phyloP scores from a whole-genome alignment of 2,329 filamentous ascomycete genomes.

The Parastagonospora nodorum region DNA sequence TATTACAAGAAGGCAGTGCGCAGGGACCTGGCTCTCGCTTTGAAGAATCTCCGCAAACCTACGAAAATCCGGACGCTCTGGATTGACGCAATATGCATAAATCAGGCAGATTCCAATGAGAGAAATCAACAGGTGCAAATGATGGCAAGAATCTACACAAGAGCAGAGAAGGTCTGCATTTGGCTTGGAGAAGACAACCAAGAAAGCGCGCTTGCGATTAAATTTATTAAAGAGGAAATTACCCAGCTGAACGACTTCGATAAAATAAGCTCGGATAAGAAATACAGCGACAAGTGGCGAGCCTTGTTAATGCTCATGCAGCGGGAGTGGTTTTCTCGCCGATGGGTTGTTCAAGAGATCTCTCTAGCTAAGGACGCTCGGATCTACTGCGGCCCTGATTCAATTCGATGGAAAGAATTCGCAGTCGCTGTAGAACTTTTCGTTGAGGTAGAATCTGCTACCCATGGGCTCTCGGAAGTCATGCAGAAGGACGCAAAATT shows the following conservation, averaged over 20 bases:
- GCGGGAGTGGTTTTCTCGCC: constrained; percentile 46
- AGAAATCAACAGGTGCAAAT: constrained; percentile 1
- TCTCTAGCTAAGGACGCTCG: constrained; percentile 36
- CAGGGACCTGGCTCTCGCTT: constrained; percentile 3
- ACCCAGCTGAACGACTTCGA: neutral
- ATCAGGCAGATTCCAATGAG: neutral
- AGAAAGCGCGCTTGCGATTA: neutral
- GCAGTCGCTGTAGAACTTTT: constrained; percentile 47
- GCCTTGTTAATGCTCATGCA: constrained; percentile 45
- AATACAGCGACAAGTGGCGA: constrained; percentile 19
- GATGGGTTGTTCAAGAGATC: constrained; percentile 55
- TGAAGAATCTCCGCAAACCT: constrained; percentile 2
- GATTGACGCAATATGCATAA: constrained; percentile 8
- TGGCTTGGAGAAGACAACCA: constrained; percentile 3
- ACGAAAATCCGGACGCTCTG: neutral
- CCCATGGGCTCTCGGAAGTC: constrained; percentile 43
- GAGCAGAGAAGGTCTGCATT: neutral
- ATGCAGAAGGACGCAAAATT: constrained; percentile 36
- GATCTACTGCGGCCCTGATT: neutral
- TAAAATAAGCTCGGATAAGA: neutral
- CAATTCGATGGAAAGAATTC: constrained; percentile 41
- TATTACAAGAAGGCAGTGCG: constrained; percentile 4
- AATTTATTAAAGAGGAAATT: neutral
- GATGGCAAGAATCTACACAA: constrained; percentile 1
- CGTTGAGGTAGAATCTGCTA: constrained; percentile 44